Evolutionary conservation across 2,329 filamentous ascomycete genomes (phyloP), one percentile per base, ranked within the genome.

Genomic region (Fusarium avenaceum): DNA sequence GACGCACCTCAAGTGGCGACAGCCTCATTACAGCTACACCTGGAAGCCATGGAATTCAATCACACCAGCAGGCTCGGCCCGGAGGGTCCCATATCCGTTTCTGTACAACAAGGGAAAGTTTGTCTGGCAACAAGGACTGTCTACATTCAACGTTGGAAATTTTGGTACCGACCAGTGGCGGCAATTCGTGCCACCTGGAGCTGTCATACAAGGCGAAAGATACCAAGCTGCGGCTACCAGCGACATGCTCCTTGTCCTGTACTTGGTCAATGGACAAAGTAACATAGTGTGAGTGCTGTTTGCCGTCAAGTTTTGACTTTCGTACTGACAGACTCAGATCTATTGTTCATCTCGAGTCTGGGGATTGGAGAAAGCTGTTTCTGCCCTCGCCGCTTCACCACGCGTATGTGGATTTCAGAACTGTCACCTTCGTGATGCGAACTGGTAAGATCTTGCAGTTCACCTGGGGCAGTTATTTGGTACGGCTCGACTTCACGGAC

Each of bases 91-190:
- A 7, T 53, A 46, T 8, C 65, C 47, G 7, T 60, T 72, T 2
- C 54, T 67, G 14, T 78, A 76, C n/a, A 57, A 64, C 8, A 53
- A 67, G 9, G 65, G 67, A 7, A 70, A 74, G 49, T 42, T 78
- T 13, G 74, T 67, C 0, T 78, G 76, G 76, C 71, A 76, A 40
- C 65, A 70, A 14, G 14, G 45, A 15, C 35, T 53, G 33, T 40
- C 58, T 6, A 30, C 65, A 20, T 62, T 74, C 5, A 62, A 77
- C 6, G 33, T 78, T 3, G 74, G 76, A 19, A 65, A 77, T 28
- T 39, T 77, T 4, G 30, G 44, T 6, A 67, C 63, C 1, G 48
- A 58, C 7, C 48, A 58, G 11, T 72, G 76, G 13, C 57, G 56
- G 3, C 48, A 70, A 8, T 72, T 75, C 38, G 54, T 63, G 7